Percentiles rank a stretch among this genome's conserved stretches.
Conservation (phyloP, 208 protist genomes). For the Leishmania lainsoni region DNA sequence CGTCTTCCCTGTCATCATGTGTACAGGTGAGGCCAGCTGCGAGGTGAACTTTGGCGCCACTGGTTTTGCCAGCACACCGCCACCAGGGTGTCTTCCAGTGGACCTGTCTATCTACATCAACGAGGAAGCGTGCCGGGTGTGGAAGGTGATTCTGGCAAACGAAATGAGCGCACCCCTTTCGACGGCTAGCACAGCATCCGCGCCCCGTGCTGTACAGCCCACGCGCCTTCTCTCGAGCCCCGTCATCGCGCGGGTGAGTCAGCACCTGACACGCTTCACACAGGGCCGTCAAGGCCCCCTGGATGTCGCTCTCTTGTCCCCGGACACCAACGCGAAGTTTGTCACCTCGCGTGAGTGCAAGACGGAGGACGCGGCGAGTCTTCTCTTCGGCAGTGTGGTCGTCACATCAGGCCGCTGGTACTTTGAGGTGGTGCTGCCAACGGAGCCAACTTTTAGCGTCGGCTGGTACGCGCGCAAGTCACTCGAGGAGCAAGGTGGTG, state of each 20-base stretch:
- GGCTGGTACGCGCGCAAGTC: slow-evolving; percentile 56
- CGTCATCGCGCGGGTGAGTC: slow-evolving; percentile 13
- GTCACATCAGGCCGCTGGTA: slow-evolving; percentile 86
- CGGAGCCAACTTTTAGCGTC: slow-evolving; percentile 43
- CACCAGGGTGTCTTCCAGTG: slow-evolving; percentile 70
- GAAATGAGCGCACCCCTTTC: slow-evolving; percentile 27
- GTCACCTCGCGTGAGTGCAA: slow-evolving; percentile 25
- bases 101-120: slow-evolving; percentile 68
- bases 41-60: slow-evolving; percentile 89
- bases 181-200: background rate
- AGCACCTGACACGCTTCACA: slow-evolving; percentile 19
- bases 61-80: slow-evolving; percentile 57
- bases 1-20: slow-evolving; percentile 64
- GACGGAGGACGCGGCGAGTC: slow-evolving; percentile 55
- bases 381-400: slow-evolving; percentile 70
- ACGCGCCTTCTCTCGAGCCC: slow-evolving; percentile 14
- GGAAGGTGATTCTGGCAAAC: slow-evolving; percentile 55
- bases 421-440: slow-evolving; percentile 77
- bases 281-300: slow-evolving; percentile 64
- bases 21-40: slow-evolving; percentile 38
- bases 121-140: slow-evolving; percentile 51
- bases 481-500: slow-evolving; percentile 27
- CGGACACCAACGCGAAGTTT: slow-evolving; percentile 37
- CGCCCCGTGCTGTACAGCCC: background rate
- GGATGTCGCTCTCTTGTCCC: slow-evolving; percentile 51